Evolutionary conservation across 1,284 basidiomycete species (phyloP).

Genomic region (Amylostereum chailletii): DNA sequence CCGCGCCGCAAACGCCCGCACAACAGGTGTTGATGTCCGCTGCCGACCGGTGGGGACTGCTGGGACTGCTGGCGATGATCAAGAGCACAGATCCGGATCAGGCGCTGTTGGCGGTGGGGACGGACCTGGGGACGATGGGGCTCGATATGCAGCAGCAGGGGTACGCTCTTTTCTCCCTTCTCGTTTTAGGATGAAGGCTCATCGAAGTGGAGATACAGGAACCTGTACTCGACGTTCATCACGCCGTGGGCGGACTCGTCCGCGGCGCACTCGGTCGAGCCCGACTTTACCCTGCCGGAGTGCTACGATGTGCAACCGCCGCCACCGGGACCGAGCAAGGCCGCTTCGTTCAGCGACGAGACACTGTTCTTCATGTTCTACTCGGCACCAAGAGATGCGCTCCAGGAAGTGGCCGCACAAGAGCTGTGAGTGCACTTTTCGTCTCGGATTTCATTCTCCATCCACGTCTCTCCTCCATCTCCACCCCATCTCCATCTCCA

Average conservation of each 20-base stretch:
- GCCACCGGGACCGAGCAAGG: conserved; percentile 82
- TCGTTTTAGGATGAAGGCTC: neutral
- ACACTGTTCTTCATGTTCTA: conserved; percentile 99
- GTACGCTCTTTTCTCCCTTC: conserved; percentile 31
- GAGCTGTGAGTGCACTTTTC: conserved; percentile 68
- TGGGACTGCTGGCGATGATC: conserved; percentile 86
- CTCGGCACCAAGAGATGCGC: conserved; percentile 83
- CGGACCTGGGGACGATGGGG: conserved; percentile 89
- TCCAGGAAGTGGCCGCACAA: conserved; percentile 93
- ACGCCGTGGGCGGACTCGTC: conserved; percentile 94
- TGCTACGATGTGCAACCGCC: conserved; percentile 95
- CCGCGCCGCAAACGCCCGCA: conserved; percentile 75
- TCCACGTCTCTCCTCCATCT: no score
- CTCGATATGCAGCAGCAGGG: conserved; percentile 82
- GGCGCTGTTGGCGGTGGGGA: conserved; percentile 81
- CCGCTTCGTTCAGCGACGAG: conserved; percentile 89
- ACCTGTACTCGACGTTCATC: conserved; percentile 89
- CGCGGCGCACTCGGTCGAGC: conserved; percentile 76
- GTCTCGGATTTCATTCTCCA: neutral
- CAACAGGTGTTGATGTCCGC: conserved; percentile 92
- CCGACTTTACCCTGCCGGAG: conserved; percentile 85
- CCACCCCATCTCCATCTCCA: no score
- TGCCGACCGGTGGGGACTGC: conserved; percentile 91
- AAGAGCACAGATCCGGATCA: conserved; percentile 87
- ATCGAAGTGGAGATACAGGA: conserved; percentile 34